Base-by-base conservation (phyloP, 768 basidiomycete genomes). In the Collybia nuda region DNA sequence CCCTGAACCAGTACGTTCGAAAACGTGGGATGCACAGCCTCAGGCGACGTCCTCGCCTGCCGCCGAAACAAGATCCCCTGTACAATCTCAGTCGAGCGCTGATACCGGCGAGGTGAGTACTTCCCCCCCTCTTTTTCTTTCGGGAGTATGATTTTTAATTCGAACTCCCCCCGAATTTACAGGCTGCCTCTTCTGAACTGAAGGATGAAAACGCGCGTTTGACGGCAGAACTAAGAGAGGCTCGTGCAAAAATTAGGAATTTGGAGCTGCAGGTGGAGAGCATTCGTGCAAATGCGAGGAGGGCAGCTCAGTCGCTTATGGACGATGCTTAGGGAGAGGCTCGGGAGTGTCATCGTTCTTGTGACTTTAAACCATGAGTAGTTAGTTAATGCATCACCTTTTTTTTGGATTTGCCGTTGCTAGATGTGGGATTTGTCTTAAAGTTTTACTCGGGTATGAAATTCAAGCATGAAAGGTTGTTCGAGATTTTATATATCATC, bases 251-350 rank as follows among this genome's bases (percentile, higher is more conserved):
- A 71, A 93, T 95, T 47, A 76, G 93, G 51, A 86, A 86, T 58
- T 67, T 95, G 44, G 92, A 94, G 70, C 63, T 93, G 51, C 88
- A 91, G 69, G 81, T 93, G 17, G 90, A 93, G 70, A 74, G 76
- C 12, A 66, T 90, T 56, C 79, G 79, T 51, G 83, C 84, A 15
- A 93, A 92, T 60, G 88, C 90, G 50, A 75, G 81, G 59, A 88
- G 81, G 62, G 90, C 89, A 2, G 86, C 86, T 11, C 80, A 87
- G 63, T 73, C 85, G 32, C 64, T 92, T 55, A 59, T 77, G 53
- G 67, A 43, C 24, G 46, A 32, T 11, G 32, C 32, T 4, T 32
- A 32, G 24, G 7, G 24, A n/a, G 24, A 4, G 24, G 24, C 7
- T 26, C 24, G 24, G 24, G 24, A 7, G 24, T 26, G 24, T n/a